Base-by-base conservation (phyloP, 75 land plant species). In the Sequoiadendron giganteum region DNA sequence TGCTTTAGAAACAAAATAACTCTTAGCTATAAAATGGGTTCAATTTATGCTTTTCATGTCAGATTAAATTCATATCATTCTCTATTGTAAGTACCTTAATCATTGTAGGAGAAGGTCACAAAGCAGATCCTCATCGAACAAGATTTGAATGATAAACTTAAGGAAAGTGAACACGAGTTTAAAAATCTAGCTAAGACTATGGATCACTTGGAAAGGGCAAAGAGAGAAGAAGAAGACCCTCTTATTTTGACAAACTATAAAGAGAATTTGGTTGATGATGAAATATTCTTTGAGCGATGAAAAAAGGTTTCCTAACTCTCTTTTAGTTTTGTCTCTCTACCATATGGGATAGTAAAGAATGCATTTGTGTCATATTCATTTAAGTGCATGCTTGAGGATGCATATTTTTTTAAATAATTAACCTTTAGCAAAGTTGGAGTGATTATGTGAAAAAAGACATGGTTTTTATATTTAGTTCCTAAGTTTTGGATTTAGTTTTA, bases 151-250 rank as follows among this genome's bases (percentile, higher is more conserved):
- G 98, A 97, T 87, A 98, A 97, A 72, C 91, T 95, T 9, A 94
- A 89, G 83, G 99, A 97, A 86, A 89, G 98, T 94, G 99, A 97
- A 86, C 94, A 94, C 85, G 96, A 96, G 85, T 88, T 97, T 30
- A 96, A 93, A 84, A 97, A 94, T 75, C 90, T 97, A 1, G 96
- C 93, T 0, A 97, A 97, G 82, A 97, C 97, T 10, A 94, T 97
- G 98, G 99, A 97, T 88, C 91, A 96, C 86, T 47, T 96, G 90
- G 99, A 97, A 87, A 95, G 99, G 89, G 99, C 99, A 9, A 98
- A 93, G 88, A 95, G 98, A 72, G 98, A 96, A 88, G 98, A 98
- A 86, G 96, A 95, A 83, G 91, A 96, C 52, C 96, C 96, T 1
- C 87, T 98, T 85, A 95, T 98, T 91, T 94, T 95, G 86, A 95